These are phyloP conservation scores for Ambrosia trifida DNA, from an alignment of 129 eudicot species.

Conservation along the genomic window DNA sequence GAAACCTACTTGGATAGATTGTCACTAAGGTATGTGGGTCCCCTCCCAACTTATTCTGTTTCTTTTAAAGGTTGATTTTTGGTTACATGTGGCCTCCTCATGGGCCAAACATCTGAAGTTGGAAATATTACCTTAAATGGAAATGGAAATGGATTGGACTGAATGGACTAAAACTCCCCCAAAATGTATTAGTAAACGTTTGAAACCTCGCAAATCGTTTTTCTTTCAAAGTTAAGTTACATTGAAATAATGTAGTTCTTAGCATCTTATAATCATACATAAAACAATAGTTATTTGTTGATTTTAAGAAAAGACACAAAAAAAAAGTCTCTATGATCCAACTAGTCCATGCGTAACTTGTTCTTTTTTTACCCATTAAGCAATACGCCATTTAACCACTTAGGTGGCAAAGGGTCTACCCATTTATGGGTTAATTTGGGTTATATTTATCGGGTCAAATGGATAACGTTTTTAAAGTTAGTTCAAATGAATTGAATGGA, in stretches of 20 bases:
- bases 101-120: not conserved
- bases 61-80: not conserved
- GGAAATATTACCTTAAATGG: not conserved
- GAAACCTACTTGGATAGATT: slow-evolving; percentile 92
- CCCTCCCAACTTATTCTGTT: not conserved
- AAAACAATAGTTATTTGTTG: too few relatives aligned
- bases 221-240: too few relatives aligned
- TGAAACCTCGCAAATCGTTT: too few relatives aligned
- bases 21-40: slow-evolving; percentile 63
- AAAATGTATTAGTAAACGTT: not conserved
- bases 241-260: too few relatives aligned
- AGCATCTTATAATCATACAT: too few relatives aligned
- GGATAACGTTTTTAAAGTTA: not conserved
- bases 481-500: not conserved
- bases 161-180: not conserved
- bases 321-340: slow-evolving; percentile 1
- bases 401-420: not conserved
- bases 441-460: not conserved
- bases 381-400: not conserved
- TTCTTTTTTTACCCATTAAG: not conserved
- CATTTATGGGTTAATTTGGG: not conserved
- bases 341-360: not conserved
- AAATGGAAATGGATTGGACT: not conserved
- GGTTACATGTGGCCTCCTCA: not conserved
- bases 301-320: too few relatives aligned